Evolutionary conservation across 2,329 filamentous ascomycete genomes (phyloP).

Genomic region (Xylaria sp.): DNA sequence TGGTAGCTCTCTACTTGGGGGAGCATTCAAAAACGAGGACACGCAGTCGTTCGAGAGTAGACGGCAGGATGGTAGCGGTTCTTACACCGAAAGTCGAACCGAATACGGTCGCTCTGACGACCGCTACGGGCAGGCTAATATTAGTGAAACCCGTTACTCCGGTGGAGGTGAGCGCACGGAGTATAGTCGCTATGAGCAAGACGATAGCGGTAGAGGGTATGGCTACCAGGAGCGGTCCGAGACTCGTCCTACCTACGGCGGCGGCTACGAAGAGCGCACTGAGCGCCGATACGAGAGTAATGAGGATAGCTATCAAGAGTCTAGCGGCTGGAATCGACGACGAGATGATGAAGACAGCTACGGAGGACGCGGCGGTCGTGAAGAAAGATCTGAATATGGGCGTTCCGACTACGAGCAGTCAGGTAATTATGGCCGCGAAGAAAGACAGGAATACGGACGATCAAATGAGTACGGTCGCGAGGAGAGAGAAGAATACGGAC

Average conservation of each 20-base stretch:
- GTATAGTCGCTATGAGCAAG: conserved; percentile 71
- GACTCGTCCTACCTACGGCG: conserved; percentile 27
- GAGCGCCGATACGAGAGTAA: conserved; percentile 61
- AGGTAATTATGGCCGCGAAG: conserved; percentile 26
- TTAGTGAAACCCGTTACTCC: conserved; percentile 66
- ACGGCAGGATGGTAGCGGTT: conserved; percentile 67
- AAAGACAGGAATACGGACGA: conserved; percentile 38
- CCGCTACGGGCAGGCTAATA: conserved; percentile 70
- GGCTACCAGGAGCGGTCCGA: conserved; percentile 55
- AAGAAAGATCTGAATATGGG: conserved; percentile 38
- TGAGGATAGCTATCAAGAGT: conserved; percentile 46
- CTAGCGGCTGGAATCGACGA: conserved; percentile 42
- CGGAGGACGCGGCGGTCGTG: conserved; percentile 39
- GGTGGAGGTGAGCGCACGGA: conserved; percentile 67
- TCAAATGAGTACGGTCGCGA: conserved; percentile 20
- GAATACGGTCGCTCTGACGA: conserved; percentile 69
- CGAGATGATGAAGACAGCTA: conserved; percentile 44
- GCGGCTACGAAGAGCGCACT: conserved; percentile 56
- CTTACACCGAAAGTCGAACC: conserved; percentile 68
- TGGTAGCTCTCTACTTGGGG: conserved; percentile 73
- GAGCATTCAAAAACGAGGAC: conserved; percentile 65
- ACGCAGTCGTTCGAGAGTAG: conserved; percentile 64
- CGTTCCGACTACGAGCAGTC: conserved; percentile 36
- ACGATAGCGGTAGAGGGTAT: conserved; percentile 59
- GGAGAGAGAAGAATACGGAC: conserved; percentile 37